A percentile compares a stretch with the other conserved stretches of the same genome.
phyloP scores from a whole-genome alignment of 345 rosid genomes.

The Turritis glabra region DNA sequence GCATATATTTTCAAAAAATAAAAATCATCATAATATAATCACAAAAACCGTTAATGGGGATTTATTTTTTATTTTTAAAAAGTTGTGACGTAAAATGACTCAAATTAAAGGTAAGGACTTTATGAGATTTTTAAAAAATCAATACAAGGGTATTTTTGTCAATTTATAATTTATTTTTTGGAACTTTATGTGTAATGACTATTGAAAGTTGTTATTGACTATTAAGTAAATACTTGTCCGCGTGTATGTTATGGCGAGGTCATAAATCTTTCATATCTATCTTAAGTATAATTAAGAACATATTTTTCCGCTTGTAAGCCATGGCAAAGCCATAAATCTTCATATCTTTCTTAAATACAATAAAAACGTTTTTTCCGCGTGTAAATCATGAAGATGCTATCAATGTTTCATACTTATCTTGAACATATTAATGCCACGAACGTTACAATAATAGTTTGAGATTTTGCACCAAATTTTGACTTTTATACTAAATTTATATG shows the following conservation, averaged over 20 bases:
- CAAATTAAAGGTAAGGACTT: background rate
- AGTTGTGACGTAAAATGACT: background rate
- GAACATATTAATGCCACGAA: background rate
- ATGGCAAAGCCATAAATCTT: background rate
- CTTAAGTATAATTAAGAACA: background rate
- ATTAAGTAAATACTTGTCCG: background rate
- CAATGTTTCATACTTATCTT: background rate
- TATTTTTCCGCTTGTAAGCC: background rate
- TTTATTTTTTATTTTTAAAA: background rate
- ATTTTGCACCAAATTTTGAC: background rate
- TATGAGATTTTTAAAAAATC: background rate
- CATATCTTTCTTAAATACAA: background rate
- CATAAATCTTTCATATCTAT: background rate
- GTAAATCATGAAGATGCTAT: background rate
- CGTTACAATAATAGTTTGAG: background rate
- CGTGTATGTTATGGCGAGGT: conserved; percentile 3
- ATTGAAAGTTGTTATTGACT: background rate
- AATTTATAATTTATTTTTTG: background rate
- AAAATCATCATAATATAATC: too few relatives aligned
- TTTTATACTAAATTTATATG: background rate
- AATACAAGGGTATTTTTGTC: background rate
- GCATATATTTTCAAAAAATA: too few relatives aligned
- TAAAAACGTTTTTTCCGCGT: background rate
- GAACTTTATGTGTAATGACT: background rate
- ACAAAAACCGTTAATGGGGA: background rate